Evolutionary conservation across 345 rosid genomes (phyloP), one percentile per base, ranked within the genome.

Genomic region (Populus euphratica): DNA sequence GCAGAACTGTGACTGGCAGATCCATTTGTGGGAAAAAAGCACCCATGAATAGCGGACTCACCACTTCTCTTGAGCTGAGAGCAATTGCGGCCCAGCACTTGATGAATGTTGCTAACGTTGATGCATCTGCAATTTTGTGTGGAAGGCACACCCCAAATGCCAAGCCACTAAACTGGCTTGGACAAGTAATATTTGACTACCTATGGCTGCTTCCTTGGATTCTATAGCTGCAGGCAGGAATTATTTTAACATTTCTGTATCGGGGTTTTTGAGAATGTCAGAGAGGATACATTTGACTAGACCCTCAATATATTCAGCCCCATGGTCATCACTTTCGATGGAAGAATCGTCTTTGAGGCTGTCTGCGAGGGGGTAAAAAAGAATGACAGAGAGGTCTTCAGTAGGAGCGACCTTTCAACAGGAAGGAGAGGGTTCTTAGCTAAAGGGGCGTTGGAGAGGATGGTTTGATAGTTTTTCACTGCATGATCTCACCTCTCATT

Each of bases 321-420:
- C 89, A 25, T 78, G 70, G 73, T 89, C 91, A 54, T 81, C 79
- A 50, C 91, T 86, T 2, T 86, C 86, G 4, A 87, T 33, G 6
- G 11, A 77, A 16, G 2, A 25, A 63, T 77, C 59, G 35, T 63
- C 75, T n/a, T 25, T 70, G 47, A 70, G n/a, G 31, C 80, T 77
- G 33, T 62, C 75, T 21, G 75, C 75, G 43, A 77, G 21, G 7
- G 80, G 75, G 63, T 70, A 62, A 31, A 62, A 77, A 5, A 59
- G 70, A 14, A 3, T 1, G 6, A 70, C 61, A 74, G 10, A 14
- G 12, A 74, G 25, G 23, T 74, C 61, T 44, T 74, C 70, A 21
- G 29, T 17, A 31, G 47, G 61, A 20, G 62, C 29, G 21, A 74
- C 62, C 62, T 75, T 31, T n/a, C n/a, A n/a, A n/a, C n/a, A n/a